Percentiles rank a stretch among this genome's conserved stretches.
phyloP scores from a whole-genome alignment of 192 early-diverging fungal species.

The Rhizophagus sp. region DNA sequence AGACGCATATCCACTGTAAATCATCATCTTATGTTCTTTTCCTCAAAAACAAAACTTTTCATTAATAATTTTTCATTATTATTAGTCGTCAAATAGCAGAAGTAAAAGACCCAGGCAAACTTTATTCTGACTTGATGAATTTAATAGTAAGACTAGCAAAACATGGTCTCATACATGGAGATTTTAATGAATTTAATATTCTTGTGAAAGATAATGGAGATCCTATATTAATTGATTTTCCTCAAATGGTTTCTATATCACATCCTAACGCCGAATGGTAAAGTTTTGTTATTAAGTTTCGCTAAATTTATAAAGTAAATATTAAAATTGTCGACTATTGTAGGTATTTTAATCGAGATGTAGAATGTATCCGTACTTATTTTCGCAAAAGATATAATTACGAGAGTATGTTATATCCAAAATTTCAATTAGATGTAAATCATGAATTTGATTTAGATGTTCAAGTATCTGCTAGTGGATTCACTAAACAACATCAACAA shows the following conservation, averaged over 20 bases:
- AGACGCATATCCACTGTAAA: conserved; percentile 86
- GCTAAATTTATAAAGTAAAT: background rate
- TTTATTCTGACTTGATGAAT: conserved; percentile 95
- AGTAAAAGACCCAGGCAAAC: conserved; percentile 84
- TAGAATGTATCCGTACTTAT: conserved; percentile 94
- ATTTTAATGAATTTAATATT: conserved; percentile 99
- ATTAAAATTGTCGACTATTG: background rate
- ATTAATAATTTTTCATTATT: background rate
- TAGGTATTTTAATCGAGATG: conserved; percentile 97
- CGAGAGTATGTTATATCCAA: conserved; percentile 89
- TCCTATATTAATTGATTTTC: conserved; percentile 97
- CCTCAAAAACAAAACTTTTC: background rate
- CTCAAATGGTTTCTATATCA: conserved; percentile 99
- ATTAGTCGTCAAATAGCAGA: conserved; percentile 78
- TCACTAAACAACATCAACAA: conserved; percentile 86
- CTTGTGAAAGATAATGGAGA: conserved; percentile 78
- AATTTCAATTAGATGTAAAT: conserved; percentile 79
- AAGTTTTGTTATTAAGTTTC: background rate
- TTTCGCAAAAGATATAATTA: conserved; percentile 91
- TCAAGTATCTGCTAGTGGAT: conserved; percentile 95
- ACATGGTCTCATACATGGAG: conserved; percentile 96
- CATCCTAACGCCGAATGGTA: conserved; percentile 92
- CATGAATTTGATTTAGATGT: conserved; percentile 92
- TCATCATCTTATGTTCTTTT: background rate
- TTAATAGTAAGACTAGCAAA: conserved; percentile 93